Evolutionary conservation across 192 early-diverging fungal genomes (phyloP).

Genomic region (Coemansia sp.): DNA sequence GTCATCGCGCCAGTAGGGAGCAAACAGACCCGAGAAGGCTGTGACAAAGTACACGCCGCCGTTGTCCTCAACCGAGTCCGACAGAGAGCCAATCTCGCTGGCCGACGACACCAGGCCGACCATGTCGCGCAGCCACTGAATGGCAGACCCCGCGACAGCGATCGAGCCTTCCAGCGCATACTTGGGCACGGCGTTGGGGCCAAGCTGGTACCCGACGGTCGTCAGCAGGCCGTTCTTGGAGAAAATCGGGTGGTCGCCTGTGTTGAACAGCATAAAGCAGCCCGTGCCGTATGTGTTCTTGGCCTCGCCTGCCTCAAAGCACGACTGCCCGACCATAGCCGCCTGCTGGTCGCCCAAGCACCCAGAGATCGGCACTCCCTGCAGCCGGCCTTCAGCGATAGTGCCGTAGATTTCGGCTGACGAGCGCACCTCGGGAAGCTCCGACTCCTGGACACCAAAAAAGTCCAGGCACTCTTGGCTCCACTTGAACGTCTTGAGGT

Average conservation of each 20-base stretch:
- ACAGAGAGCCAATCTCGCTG: constrained; percentile 70
- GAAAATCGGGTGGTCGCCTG: constrained; percentile 67
- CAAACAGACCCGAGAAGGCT: constrained; percentile 89
- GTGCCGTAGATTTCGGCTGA: constrained; percentile 77
- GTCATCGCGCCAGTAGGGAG: constrained; percentile 92
- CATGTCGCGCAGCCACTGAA: constrained; percentile 90
- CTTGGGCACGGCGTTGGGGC: constrained; percentile 59
- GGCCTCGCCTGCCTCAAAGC: constrained; percentile 78
- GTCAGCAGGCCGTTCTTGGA: constrained; percentile 84
- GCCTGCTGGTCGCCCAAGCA: constrained; percentile 94
- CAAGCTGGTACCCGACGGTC: constrained; percentile 87
- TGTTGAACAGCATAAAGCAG: constrained; percentile 96
- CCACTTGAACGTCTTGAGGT: constrained; percentile 78
- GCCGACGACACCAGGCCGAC: constrained; percentile 74
- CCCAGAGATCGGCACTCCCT: constrained; percentile 78
- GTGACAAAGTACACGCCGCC: constrained; percentile 95
- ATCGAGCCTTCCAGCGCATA: constrained; percentile 94
- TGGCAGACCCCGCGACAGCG: constrained; percentile 84
- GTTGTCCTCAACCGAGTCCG: constrained; percentile 65
- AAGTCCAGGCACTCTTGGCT: constrained; percentile 71
- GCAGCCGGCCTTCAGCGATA: constrained; percentile 57
- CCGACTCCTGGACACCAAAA: constrained; percentile 62
- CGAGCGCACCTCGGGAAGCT: constrained; percentile 77
- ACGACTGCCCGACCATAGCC: constrained; percentile 91
- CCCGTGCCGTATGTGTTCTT: constrained; percentile 98